Evolutionary conservation across 1,284 basidiomycete genomes (phyloP), one percentile per base, ranked within the genome.

Genomic region (Fomitiporia mediterranea): DNA sequence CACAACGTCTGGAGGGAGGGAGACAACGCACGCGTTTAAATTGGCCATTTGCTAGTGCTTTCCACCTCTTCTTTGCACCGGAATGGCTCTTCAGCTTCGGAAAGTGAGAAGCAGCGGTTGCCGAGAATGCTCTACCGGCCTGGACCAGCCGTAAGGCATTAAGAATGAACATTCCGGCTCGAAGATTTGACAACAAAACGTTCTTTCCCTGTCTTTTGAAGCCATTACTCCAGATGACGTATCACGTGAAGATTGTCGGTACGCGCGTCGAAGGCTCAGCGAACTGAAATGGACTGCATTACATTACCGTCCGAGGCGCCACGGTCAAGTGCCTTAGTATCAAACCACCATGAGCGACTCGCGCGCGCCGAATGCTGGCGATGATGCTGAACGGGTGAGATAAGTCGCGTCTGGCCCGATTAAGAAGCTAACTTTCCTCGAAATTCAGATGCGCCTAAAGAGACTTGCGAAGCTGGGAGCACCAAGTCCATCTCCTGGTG

Each of bases 51-150:
- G 79, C 77, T 37, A 90, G 70, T 1, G 84, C 82, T 60, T 79
- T 74, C 86, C 86, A 91, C 62, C 88, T 73, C 69, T 91, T 91
- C 74, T 89, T 90, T n/a, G 88, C 79, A 8, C 88, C 89, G 3
- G 79, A 83, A 67, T 90, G 87, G 0, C 84, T 80, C 69, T 90
- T 90, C 62, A 90, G 72, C 70, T 90, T 90, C 52, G 82, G 82
- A 51, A 79, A 79, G 57, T 74, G 70, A 44, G 64, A 62, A 9
- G 74, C 54, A 21, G 74, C 65, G 15, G 77, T 75, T 13, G 75
- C 75, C 34, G 81, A 80, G 64, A 84, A 82, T 38, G 60, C 42
- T 34, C 67, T 64, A 13, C 57, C 60, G 0, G 43, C 34, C 15
- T 28, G 44, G 17, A 54, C 17, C 5, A 54, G 23, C 15, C 51